These are phyloP conservation scores for Henningerozyma blattae DNA, from an alignment of 805 yeast species.

Conservation along the genomic window DNA sequence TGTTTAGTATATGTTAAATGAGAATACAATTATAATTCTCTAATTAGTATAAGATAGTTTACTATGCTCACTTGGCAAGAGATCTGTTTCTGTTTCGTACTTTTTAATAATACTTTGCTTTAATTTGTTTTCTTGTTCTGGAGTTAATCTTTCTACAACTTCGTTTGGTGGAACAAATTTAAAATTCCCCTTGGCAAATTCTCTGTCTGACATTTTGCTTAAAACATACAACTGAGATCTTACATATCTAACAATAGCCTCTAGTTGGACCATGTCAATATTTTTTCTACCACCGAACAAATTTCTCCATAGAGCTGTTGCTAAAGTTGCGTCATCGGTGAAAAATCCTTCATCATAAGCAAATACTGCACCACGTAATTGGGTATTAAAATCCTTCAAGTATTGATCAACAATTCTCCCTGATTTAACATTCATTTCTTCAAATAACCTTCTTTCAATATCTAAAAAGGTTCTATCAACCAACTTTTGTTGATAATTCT, in stretches of 20 bases:
- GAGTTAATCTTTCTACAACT: conserved; percentile 59
- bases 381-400: conserved; percentile 81
- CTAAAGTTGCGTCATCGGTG: conserved; percentile 66
- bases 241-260: conserved; percentile 80
- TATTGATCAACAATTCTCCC: conserved; percentile 76
- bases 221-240: conserved; percentile 83
- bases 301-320: conserved; percentile 82
- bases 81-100: conserved; percentile 35
- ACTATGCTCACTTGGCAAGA: conserved; percentile 51
- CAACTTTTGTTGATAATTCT: conserved; percentile 81
- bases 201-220: conserved; percentile 77
- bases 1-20: too few relatives aligned
- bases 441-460: conserved; percentile 73
- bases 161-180: conserved; percentile 73
- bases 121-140: conserved; percentile 48
- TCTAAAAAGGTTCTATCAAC: conserved; percentile 84
- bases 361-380: conserved; percentile 77
- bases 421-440: conserved; percentile 74
- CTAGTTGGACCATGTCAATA: conserved; percentile 72
- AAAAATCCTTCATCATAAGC: conserved; percentile 88
- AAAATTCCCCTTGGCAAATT: conserved; percentile 85
- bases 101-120: conserved; percentile 37
- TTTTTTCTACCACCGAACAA: conserved; percentile 76
- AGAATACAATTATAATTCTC: too few relatives aligned
- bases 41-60: conserved; percentile 37